Evolutionary conservation across 106 monocot genomes (phyloP).

Genomic region (Vanilla planifolia): DNA sequence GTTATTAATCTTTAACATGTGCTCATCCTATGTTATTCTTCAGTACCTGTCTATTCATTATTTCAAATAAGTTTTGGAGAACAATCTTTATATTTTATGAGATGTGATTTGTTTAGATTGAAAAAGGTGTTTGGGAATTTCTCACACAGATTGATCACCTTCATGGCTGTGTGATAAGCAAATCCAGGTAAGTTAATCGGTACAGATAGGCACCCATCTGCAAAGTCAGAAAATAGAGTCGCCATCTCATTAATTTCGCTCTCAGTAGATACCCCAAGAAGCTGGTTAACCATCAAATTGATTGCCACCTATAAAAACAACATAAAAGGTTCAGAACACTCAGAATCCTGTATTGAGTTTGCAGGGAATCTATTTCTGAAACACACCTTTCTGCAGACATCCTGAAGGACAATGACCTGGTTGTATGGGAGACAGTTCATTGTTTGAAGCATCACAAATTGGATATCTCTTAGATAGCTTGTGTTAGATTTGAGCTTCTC

Average conservation of each 20-base stretch:
- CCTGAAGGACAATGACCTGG: constrained; percentile 28
- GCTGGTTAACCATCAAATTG: constrained; percentile 39
- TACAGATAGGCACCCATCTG: constrained; percentile 39
- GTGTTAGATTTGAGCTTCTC: constrained; percentile 21
- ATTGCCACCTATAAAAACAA: constrained; percentile 30
- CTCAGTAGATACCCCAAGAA: constrained; percentile 29
- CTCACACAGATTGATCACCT: constrained; percentile 24
- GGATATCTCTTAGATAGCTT: constrained; percentile 15
- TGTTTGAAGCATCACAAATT: constrained; percentile 29
- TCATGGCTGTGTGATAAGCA: constrained; percentile 36
- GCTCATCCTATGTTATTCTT: no score
- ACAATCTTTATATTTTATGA: neutral
- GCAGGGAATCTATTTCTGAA: neutral
- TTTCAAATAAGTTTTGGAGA: neutral
- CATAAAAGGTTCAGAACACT: neutral
- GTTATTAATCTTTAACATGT: neutral
- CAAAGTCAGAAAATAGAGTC: constrained; percentile 32
- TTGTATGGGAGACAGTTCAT: constrained; percentile 13
- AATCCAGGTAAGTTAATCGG: constrained; percentile 39
- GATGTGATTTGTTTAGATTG: neutral
- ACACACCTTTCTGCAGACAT: constrained; percentile 36
- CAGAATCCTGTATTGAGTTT: neutral
- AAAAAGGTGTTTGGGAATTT: neutral
- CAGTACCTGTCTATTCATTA: neutral
- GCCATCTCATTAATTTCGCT: constrained; percentile 36